phyloP scores from a whole-genome alignment of 2,329 filamentous ascomycete species.

The Neospermospora avenae region DNA sequence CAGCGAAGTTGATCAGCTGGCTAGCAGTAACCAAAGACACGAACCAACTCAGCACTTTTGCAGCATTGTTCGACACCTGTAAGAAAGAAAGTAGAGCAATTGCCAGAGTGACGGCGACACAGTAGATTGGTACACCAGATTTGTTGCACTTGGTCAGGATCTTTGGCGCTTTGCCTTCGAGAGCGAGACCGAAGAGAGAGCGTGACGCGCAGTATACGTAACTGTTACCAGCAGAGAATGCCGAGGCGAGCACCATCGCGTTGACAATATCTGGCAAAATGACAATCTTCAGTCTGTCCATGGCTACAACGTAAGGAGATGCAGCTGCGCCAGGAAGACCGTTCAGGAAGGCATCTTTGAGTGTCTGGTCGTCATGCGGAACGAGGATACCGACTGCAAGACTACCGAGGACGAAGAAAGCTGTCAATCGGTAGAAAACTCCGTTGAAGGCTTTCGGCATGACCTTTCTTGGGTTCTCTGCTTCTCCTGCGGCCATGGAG shows the following conservation, averaged over 20 bases:
- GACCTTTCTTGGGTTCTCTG: slow-evolving; percentile 58
- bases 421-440: slow-evolving; percentile 67
- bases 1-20: slow-evolving; percentile 52
- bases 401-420: slow-evolving; percentile 68
- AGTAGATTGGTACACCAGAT: slow-evolving; percentile 59
- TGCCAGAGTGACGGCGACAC: slow-evolving; percentile 51
- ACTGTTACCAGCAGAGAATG: slow-evolving; percentile 58
- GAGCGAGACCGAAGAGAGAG: slow-evolving; percentile 64
- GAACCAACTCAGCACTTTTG: slow-evolving; percentile 60
- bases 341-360: slow-evolving; percentile 50
- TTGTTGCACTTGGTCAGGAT: slow-evolving; percentile 58
- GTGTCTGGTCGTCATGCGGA: slow-evolving; percentile 57
- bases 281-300: slow-evolving; percentile 60
- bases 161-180: slow-evolving; percentile 60
- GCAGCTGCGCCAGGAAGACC: slow-evolving; percentile 38
- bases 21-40: slow-evolving; percentile 54
- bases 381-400: slow-evolving; percentile 64
- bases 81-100: slow-evolving; percentile 60
- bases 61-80: slow-evolving; percentile 53
- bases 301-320: slow-evolving; percentile 50
- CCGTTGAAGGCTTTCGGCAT: slow-evolving; percentile 69
- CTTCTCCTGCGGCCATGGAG: slow-evolving; percentile 67
- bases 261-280: slow-evolving; percentile 66
- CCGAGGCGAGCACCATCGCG: slow-evolving; percentile 62
- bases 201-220: slow-evolving; percentile 65